phyloP scores from a whole-genome alignment of 202 grass and related monocot species.

The Carex sylvatica region DNA sequence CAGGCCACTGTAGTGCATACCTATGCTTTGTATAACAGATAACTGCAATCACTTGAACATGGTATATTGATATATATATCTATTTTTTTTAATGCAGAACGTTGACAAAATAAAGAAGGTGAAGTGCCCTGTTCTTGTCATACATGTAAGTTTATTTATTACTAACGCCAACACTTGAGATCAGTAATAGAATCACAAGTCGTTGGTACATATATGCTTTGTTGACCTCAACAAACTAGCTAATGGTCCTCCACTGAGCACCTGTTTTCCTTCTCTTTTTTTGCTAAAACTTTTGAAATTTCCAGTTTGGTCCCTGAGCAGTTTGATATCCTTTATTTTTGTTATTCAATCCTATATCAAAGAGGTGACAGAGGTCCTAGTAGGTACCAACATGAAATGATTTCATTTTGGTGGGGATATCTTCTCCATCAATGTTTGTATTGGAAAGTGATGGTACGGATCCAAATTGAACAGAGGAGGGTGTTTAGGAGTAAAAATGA shows the following conservation, averaged over 20 bases:
- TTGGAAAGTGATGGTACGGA: not conserved
- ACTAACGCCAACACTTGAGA: not conserved
- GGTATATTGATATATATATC: slow-evolving; percentile 9
- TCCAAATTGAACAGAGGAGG: not conserved
- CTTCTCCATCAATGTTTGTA: not conserved
- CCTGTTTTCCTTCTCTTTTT: not conserved
- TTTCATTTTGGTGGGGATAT: not conserved
- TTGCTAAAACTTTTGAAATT: not conserved
- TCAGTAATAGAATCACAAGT: not conserved
- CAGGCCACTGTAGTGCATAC: not conserved
- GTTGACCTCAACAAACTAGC: not conserved
- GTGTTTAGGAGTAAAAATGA: not conserved
- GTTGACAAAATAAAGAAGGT: slow-evolving; percentile 99
- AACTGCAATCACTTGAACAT: not conserved
- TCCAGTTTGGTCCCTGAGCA: not conserved
- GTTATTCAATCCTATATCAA: not conserved
- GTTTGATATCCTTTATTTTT: not conserved
- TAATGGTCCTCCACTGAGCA: not conserved
- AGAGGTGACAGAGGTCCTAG: not conserved
- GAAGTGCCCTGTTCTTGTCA: slow-evolving; percentile 89
- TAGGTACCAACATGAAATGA: not conserved
- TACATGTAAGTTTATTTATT: slow-evolving; percentile 77
- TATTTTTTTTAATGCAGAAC: slow-evolving; percentile 69
- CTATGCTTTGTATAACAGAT: not conserved
- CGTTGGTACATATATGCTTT: not conserved